Percentiles rank a stretch among this genome's conserved stretches.
These are phyloP conservation scores for Cerioporus squamosus DNA, from an alignment of 1,284 basidiomycete genomes.

Conservation along the genomic window DNA sequence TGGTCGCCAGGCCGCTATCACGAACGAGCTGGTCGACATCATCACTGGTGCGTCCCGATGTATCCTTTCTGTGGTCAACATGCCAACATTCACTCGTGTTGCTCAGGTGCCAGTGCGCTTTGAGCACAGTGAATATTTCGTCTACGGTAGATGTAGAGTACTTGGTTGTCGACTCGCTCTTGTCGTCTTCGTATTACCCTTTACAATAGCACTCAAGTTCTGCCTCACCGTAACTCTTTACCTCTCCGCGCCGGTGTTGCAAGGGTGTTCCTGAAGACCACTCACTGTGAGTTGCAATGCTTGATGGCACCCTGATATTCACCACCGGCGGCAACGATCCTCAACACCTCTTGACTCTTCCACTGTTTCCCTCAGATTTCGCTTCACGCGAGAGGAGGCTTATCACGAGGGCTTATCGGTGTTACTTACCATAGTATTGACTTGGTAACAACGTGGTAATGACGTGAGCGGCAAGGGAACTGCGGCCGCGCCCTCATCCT, in stretches of 20 bases:
- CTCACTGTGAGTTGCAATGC: too few relatives aligned
- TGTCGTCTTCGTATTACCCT: conserved; percentile 11
- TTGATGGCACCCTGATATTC: too few relatives aligned
- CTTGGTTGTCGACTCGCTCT: conserved; percentile 9
- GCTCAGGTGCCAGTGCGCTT: conserved; percentile 31
- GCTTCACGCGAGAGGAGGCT: too few relatives aligned
- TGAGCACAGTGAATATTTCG: conserved; percentile 9
- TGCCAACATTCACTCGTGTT: neutral
- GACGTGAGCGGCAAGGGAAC: conserved; percentile 14
- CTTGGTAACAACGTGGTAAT: too few relatives aligned
- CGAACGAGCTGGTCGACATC: conserved; percentile 94
- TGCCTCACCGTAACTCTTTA: neutral
- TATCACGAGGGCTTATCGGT: conserved; percentile 3
- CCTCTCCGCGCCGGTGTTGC: too few relatives aligned
- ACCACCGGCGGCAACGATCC: too few relatives aligned
- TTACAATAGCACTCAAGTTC: conserved; percentile 18
- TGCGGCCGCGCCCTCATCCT: conserved; percentile 4
- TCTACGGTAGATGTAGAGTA: conserved; percentile 23
- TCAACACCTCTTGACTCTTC: too few relatives aligned
- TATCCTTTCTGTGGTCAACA: neutral
- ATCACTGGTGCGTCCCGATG: conserved; percentile 73
- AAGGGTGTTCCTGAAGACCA: too few relatives aligned
- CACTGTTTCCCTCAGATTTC: too few relatives aligned
- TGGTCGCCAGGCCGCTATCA: conserved; percentile 98
- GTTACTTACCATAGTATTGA: too few relatives aligned